Base-by-base conservation (phyloP, 2,329 filamentous ascomycete species). In the Apiospora pterosperma region DNA sequence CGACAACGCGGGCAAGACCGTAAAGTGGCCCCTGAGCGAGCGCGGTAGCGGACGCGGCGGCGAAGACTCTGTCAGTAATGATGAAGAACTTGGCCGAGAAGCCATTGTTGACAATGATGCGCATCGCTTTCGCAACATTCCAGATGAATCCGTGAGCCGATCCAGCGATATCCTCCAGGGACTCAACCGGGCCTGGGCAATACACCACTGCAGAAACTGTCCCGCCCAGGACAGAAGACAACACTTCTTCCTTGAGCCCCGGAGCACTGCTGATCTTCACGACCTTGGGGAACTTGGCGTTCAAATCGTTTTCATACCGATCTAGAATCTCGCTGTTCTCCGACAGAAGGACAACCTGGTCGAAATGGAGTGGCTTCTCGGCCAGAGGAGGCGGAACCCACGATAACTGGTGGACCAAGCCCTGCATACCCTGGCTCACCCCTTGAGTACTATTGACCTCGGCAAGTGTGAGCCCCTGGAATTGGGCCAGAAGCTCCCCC, bases 1-100 rank as follows among this genome's bases (percentile, higher is more conserved):
- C 75, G 62, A 78, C 73, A 62, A 81, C 76, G 36, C 78, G 74
- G 7, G 67, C 67, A 6, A 80, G 72, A 4, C 79, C 79, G 41
- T 75, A 67, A 12, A 80, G 64, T 5, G 77, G 69, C 1, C 70
- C 71, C 14, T 80, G 75, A 0, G 77, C 75, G 10, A 80, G 74
- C 2, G 70, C 74, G 2, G 76, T 74, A 2, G 68, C 55, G 1
- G 34, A 16, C 14, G 23, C 10, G 58, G 31, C 58, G 31, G 58
- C 28, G 3, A 31, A 7, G 3, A 59, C 58, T 16, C 34, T 34
- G 14, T 5, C 16, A 2, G 34, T 36, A 4, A 59, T 36, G 58
- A 65, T n/a, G 36, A 68, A 68, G 16, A 67, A 5, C 39, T 66
- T 66, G 63, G 59, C 36, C 39, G 66, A 62, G 19, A 25, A 36